These are phyloP conservation scores for Tolypocladium endophyticum DNA, from an alignment of 2,329 filamentous ascomycete genomes.

Conservation along the genomic window DNA sequence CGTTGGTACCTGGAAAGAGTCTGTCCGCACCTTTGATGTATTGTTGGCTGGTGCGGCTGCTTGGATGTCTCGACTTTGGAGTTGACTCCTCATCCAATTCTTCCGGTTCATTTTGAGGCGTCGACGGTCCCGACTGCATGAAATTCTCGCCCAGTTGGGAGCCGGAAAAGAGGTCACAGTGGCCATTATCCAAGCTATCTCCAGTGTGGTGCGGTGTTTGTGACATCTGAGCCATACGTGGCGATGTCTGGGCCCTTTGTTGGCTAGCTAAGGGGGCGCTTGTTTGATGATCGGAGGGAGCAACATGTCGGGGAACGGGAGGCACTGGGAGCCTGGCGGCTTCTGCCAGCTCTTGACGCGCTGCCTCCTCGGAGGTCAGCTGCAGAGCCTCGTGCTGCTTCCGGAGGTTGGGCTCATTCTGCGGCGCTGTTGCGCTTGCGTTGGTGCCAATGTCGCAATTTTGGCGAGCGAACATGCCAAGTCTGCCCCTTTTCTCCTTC, in stretches of 20 bases:
- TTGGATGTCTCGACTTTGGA: conserved; percentile 3
- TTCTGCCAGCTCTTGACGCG: conserved; percentile 19
- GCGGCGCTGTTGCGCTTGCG: conserved; percentile 9
- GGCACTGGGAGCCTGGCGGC: conserved; percentile 25
- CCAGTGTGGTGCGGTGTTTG: conserved; percentile 8
- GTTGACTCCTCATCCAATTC: conserved; percentile 3
- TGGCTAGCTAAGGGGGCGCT: conserved; percentile 11
- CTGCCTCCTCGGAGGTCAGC: conserved; percentile 6
- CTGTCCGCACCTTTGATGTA: neutral
- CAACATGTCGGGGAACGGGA: conserved; percentile 16
- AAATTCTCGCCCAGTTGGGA: conserved; percentile 28
- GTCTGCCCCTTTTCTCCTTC: conserved; percentile 19
- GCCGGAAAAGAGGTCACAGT: conserved; percentile 21
- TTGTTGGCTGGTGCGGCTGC: neutral
- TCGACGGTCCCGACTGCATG: conserved; percentile 27
- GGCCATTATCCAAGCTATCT: conserved; percentile 7
- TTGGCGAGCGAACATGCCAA: conserved; percentile 19
- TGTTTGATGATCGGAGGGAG: conserved; percentile 14
- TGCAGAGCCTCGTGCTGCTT: conserved; percentile 11
- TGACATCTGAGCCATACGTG: conserved; percentile 8
- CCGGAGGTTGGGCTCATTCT: conserved; percentile 6
- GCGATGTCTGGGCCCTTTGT: conserved; percentile 12
- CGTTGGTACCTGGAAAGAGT: conserved; percentile 3
- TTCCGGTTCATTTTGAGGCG: conserved; percentile 20
- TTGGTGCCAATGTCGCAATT: conserved; percentile 12